These are phyloP conservation scores for Cyanodermella asteris DNA, from an alignment of 2,329 filamentous ascomycete genomes.

Conservation along the genomic window DNA sequence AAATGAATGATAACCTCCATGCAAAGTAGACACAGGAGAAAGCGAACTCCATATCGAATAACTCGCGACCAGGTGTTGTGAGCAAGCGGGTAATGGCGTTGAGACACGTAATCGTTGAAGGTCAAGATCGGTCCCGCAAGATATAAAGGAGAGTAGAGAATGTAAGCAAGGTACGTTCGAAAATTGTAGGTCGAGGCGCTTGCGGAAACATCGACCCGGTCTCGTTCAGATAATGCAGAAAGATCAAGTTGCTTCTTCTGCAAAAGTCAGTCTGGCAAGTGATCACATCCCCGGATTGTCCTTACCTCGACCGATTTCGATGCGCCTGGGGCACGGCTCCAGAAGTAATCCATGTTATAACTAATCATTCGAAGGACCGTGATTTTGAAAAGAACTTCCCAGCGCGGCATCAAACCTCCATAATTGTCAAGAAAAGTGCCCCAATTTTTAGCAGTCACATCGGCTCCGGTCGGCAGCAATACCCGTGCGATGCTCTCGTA, in stretches of 20 bases:
- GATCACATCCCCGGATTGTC: conserved; percentile 5
- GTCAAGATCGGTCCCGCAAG: conserved; percentile 82
- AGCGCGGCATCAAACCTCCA: conserved; percentile 66
- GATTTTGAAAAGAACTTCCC: conserved; percentile 96
- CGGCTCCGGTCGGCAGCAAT: conserved; percentile 28
- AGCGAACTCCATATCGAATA: conserved; percentile 61
- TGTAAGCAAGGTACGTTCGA: conserved; percentile 73
- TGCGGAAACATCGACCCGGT: conserved; percentile 61
- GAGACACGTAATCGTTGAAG: conserved; percentile 94
- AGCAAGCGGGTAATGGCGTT: conserved; percentile 50
- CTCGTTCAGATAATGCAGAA: conserved; percentile 64
- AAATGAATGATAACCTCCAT: conserved; percentile 89
- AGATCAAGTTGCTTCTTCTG: conserved; percentile 96
- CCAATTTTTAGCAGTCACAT: conserved; percentile 18
- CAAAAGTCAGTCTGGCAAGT: conserved; percentile 34
- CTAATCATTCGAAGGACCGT: conserved; percentile 82
- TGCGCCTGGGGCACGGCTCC: conserved; percentile 48
- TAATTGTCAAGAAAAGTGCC: conserved; percentile 55
- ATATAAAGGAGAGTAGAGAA: conserved; percentile 82
- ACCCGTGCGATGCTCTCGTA: conserved; percentile 40
- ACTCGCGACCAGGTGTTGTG: conserved; percentile 52
- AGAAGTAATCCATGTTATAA: conserved; percentile 94
- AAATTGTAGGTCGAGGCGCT: conserved; percentile 49
- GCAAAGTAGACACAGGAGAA: conserved; percentile 53
- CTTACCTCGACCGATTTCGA: conserved; percentile 59